Evolutionary conservation across 257 asterid species (phyloP).

Genomic region (Hygrophila difformis): DNA sequence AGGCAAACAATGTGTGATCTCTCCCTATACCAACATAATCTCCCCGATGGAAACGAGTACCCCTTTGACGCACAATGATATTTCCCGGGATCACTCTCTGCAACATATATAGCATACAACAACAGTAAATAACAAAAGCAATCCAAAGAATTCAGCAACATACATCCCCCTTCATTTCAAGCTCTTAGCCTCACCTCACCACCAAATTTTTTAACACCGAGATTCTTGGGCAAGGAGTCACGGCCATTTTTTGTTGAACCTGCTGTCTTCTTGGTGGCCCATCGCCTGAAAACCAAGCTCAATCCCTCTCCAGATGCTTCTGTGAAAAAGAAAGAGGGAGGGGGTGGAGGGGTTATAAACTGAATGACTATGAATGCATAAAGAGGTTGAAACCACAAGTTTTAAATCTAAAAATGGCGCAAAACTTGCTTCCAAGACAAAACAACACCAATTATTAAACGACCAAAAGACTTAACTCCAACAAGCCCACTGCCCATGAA

Average conservation of each 20-base stretch:
- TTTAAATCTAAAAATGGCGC: too few species aligned
- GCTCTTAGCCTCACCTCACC: conserved; percentile 57
- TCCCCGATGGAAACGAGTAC: conserved; percentile 91
- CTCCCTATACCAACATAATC: conserved; percentile 75
- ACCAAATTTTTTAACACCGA: conserved; percentile 87
- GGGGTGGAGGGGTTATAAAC: too few species aligned
- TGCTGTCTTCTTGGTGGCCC: conserved; percentile 91
- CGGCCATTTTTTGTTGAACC: conserved; percentile 96
- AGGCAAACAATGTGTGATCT: conserved; percentile 85
- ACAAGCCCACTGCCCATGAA: too few species aligned
- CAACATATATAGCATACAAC: background rate
- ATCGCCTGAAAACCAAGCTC: conserved; percentile 67
- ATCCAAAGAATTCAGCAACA: too few species aligned
- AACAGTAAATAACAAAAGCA: too few species aligned
- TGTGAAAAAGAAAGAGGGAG: too few species aligned
- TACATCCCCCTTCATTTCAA: too few species aligned
- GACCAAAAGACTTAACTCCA: too few species aligned
- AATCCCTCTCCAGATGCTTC: conserved; percentile 76
- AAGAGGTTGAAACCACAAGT: too few species aligned
- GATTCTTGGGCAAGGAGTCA: conserved; percentile 80
- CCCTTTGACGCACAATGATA: conserved; percentile 91
- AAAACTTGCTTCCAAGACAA: too few species aligned
- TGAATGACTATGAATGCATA: too few species aligned
- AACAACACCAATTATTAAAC: too few species aligned
- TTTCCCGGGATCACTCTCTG: conserved; percentile 92